phyloP scores from a whole-genome alignment of 176 grass and related monocot genomes.

The Lolium multiflorum region DNA sequence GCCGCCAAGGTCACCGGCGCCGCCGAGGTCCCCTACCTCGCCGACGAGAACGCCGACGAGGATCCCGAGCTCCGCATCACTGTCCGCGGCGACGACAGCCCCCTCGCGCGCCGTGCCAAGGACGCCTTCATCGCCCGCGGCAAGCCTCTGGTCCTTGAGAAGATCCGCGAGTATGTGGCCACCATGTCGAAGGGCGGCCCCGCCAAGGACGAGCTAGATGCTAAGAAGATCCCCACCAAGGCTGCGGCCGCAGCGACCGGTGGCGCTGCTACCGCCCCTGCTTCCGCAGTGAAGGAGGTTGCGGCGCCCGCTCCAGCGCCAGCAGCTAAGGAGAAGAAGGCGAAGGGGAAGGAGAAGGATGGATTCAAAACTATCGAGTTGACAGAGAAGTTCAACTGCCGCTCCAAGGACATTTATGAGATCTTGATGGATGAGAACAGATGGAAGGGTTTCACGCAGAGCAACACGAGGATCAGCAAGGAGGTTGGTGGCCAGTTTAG shows the following conservation, averaged over 20 bases:
- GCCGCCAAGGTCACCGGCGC: conserved; percentile 64
- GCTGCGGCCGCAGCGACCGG: not conserved
- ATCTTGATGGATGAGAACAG: conserved; percentile 98
- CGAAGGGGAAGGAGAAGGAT: conserved; percentile 76
- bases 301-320: conserved; percentile 24
- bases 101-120: conserved; percentile 81
- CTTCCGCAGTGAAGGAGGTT: conserved; percentile 25
- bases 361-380: conserved; percentile 89
- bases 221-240: conserved; percentile 60
- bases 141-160: conserved; percentile 82
- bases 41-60: conserved; percentile 95
- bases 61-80: conserved; percentile 83
- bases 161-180: conserved; percentile 73
- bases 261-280: not conserved
- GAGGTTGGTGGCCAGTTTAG: conserved; percentile 94
- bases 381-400: conserved; percentile 93
- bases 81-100: conserved; percentile 75
- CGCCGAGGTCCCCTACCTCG: conserved; percentile 90
- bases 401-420: conserved; percentile 83
- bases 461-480: conserved; percentile 87
- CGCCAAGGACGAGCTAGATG: conserved; percentile 80
- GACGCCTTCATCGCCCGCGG: conserved; percentile 79
- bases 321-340: conserved; percentile 57
- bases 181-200: conserved; percentile 86
- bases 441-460: conserved; percentile 98